Evolutionary conservation across 176 grass and related monocot genomes (phyloP).

Genomic region (Oryza australiensis): DNA sequence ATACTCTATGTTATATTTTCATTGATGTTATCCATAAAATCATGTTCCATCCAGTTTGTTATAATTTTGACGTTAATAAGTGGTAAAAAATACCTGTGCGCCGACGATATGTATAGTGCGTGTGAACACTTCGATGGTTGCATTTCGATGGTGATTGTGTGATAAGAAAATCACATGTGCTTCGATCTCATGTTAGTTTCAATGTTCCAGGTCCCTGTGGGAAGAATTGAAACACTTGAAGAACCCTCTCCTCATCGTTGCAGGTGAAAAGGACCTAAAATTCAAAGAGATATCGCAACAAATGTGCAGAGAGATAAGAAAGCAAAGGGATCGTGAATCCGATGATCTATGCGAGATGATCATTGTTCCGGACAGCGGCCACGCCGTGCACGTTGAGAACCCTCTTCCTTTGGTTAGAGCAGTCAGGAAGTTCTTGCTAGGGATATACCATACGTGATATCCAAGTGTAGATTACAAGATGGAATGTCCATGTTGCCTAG

Average conservation of each 20-base stretch:
- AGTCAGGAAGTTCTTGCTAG: conserved; percentile 68
- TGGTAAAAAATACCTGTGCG: neutral
- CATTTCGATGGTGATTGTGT: neutral
- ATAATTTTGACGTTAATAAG: neutral
- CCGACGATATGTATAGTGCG: neutral
- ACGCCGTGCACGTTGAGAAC: conserved; percentile 91
- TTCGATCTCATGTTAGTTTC: conserved; percentile 33
- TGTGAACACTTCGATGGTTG: neutral
- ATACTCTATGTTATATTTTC: conserved; percentile 1
- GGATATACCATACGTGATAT: conserved; percentile 29
- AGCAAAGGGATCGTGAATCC: conserved; percentile 19
- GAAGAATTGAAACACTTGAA: conserved; percentile 73
- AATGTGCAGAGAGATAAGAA: conserved; percentile 67
- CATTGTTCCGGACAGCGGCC: conserved; percentile 71
- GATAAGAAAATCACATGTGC: neutral
- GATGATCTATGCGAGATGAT: conserved; percentile 52
- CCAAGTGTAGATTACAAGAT: neutral
- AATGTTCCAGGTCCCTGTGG: conserved; percentile 70
- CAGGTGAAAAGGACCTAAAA: conserved; percentile 81
- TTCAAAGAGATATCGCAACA: conserved; percentile 62
- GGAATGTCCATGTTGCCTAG: neutral
- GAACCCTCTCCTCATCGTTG: conserved; percentile 74
- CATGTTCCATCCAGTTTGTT: neutral
- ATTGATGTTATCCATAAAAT: neutral
- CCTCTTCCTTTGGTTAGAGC: conserved; percentile 80